Percentiles rank a stretch among this genome's conserved stretches.
These are phyloP conservation scores for Xylaria intraflava DNA, from an alignment of 495 filamentous ascomycete species.

Conservation along the genomic window DNA sequence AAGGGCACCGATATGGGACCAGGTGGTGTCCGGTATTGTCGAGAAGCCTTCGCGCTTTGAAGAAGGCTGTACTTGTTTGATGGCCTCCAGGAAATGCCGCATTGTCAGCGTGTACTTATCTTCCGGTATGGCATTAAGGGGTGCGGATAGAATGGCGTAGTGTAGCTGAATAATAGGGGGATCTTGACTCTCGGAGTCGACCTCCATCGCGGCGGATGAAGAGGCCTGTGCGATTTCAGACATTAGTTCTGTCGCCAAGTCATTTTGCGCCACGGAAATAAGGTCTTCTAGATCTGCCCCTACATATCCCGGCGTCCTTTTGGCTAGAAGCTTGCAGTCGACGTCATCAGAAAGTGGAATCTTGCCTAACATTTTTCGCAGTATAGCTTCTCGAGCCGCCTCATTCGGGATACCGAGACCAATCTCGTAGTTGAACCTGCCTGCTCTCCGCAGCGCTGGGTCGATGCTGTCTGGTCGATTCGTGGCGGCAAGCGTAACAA, in stretches of 20 bases:
- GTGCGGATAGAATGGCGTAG: slow-evolving; percentile 19
- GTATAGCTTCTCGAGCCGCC: slow-evolving; percentile 71
- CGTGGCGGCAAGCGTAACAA: slow-evolving; percentile 88
- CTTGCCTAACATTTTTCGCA: slow-evolving; percentile 68
- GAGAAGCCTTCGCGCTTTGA: slow-evolving; percentile 95
- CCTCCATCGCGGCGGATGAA: slow-evolving; percentile 18
- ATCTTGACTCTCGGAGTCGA: slow-evolving; percentile 15
- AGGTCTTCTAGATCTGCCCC: slow-evolving; percentile 87
- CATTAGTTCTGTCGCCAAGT: slow-evolving; percentile 51
- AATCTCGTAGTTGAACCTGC: slow-evolving; percentile 88
- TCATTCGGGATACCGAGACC: slow-evolving; percentile 94
- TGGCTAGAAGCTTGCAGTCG: slow-evolving; percentile 73
- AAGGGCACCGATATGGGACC: slow-evolving; percentile 87
- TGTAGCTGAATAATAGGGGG: slow-evolving; percentile 20
- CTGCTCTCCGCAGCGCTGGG: slow-evolving; percentile 75
- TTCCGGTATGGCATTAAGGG: slow-evolving; percentile 38
- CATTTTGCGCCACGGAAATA: slow-evolving; percentile 64
- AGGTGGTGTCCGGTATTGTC: slow-evolving; percentile 94
- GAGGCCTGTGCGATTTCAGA: slow-evolving; percentile 37
- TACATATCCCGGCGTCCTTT: slow-evolving; percentile 88
- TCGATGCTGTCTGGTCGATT: slow-evolving; percentile 90
- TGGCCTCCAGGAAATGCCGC: slow-evolving; percentile 46
- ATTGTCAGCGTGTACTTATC: slow-evolving; percentile 37
- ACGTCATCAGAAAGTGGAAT: slow-evolving; percentile 64
- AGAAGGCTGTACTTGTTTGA: slow-evolving; percentile 84